Conservation (phyloP, 192 early-diverging fungal species). For the Coemansia guatemalensis region DNA sequence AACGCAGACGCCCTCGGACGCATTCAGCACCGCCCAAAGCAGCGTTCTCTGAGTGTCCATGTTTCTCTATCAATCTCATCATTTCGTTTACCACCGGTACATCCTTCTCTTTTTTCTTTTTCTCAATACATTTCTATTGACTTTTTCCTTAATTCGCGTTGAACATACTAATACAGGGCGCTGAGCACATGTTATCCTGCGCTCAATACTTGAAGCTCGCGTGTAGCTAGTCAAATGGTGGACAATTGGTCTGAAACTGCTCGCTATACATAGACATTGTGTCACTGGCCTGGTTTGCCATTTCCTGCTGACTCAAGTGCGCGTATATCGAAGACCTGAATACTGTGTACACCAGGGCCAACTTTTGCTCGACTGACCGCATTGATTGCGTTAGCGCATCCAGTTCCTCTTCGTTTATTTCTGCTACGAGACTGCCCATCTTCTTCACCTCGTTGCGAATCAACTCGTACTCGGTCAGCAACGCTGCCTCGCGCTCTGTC, state of each 20-base stretch:
- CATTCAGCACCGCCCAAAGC: not conserved
- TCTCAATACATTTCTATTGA: too few relatives aligned
- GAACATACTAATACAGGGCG: too few relatives aligned
- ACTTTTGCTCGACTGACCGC: slow-evolving; percentile 52
- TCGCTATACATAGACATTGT: slow-evolving; percentile 31
- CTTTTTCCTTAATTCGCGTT: too few relatives aligned
- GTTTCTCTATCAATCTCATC: not conserved
- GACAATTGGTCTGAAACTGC: slow-evolving; percentile 52
- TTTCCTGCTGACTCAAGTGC: slow-evolving; percentile 48
- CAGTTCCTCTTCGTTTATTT: slow-evolving; percentile 50
- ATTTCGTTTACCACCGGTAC: not conserved
- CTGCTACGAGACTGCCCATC: slow-evolving; percentile 46
- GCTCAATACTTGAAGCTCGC: too few relatives aligned
- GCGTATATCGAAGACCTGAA: slow-evolving; percentile 53
- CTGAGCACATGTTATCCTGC: too few relatives aligned
- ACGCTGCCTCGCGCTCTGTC: slow-evolving; percentile 42
- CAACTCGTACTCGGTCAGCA: slow-evolving; percentile 52
- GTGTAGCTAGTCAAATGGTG: slow-evolving; percentile 42
- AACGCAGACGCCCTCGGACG: too few relatives aligned
- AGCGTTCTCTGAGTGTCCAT: not conserved
- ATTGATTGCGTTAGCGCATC: slow-evolving; percentile 51
- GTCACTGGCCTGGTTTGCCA: slow-evolving; percentile 20
- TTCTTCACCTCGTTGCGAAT: slow-evolving; percentile 52
- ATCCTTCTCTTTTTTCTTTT: not conserved
- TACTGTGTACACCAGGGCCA: slow-evolving; percentile 51